These are phyloP conservation scores for Ganoderma lingzhi DNA, from an alignment of 1,284 basidiomycete genomes.

Conservation along the genomic window DNA sequence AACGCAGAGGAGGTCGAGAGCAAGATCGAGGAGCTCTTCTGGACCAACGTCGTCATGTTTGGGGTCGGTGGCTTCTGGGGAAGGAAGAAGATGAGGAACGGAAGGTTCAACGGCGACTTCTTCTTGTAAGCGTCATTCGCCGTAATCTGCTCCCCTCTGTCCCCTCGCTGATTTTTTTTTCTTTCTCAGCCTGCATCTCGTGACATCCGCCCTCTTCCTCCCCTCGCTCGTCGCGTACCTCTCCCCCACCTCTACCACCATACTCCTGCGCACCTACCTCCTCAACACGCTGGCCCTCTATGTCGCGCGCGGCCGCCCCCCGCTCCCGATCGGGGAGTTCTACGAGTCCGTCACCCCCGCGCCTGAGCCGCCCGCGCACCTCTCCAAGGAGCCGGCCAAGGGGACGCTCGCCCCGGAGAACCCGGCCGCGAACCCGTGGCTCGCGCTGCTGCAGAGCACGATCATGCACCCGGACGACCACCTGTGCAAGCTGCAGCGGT, in stretches of 20 bases:
- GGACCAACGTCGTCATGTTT: conserved; percentile 50
- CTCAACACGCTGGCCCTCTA: conserved; percentile 44
- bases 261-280: conserved; percentile 50
- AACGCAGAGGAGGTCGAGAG: conserved; percentile 46
- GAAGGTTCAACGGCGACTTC: conserved; percentile 52
- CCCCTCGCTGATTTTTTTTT: not conserved
- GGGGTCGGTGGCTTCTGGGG: conserved; percentile 50
- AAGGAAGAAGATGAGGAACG: conserved; percentile 31
- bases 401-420: conserved; percentile 44
- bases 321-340: conserved; percentile 47
- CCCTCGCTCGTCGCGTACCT: conserved; percentile 42
- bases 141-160: not conserved
- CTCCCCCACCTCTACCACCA: conserved; percentile 36
- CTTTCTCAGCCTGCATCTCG: conserved; percentile 49
- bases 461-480: conserved; percentile 69
- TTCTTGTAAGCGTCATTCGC: conserved; percentile 38
- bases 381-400: conserved; percentile 33
- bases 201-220: conserved; percentile 55
- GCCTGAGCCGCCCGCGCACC: conserved; percentile 18
- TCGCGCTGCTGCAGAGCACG: conserved; percentile 58
- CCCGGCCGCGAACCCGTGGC: conserved; percentile 59
- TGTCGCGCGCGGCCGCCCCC: conserved; percentile 46
- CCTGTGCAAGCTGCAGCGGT: conserved; percentile 64
- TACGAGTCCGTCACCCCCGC: conserved; percentile 35
- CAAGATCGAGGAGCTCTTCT: conserved; percentile 55